Base-by-base conservation (phyloP, 768 basidiomycete species). In the Pleurotus pulmonarius region DNA sequence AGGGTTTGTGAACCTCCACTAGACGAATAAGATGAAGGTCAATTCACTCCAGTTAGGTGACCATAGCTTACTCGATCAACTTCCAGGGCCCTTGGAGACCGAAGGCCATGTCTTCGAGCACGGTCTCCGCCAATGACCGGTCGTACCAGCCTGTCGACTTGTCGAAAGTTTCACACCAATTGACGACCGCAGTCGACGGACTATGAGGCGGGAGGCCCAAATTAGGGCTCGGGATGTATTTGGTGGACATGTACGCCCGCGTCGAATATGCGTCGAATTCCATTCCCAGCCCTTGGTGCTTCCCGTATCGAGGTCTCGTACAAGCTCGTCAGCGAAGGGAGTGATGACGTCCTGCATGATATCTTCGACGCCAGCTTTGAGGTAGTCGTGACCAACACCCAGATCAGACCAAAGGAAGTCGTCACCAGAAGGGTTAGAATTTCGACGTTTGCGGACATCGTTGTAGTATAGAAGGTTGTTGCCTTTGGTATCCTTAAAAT, bases 111-210 rank as follows among this genome's bases (percentile, higher is more conserved):
- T 61, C 53, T 4, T 58, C 66, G 16, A 77, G 58, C n/a, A 77
- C 66, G 0, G 64, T 59, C 59, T 77, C 75, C 1, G 69, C 59
- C 39, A 76, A 60, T 15, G 65, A 65, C 0, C 65, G 64, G 56
- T 77, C 71, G 58, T 68, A 77, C 57, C 61, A 67, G 1, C 67
- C 69, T 4, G 66, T 65, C 25, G 59, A 64, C 13, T 62, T 64
- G 38, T 64, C 68, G 11, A 76, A 67, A 7, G 69, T 71, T 49
- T 71, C 70, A 56, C 62, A 58, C 65, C 70, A 77, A 57, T 73
- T 68, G 26, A 75, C 59, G 7, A 69, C 61, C 16, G 62, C 48
- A 20, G 49, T 54, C 12, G 65, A 57, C 20, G 54, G 56, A 15
- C 37, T 43, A 5, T 44, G 38, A 5, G 59, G 56, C 9, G 69